phyloP scores from a whole-genome alignment of 2,329 filamentous ascomycete genomes.

The Sclerotinia glacialis region DNA sequence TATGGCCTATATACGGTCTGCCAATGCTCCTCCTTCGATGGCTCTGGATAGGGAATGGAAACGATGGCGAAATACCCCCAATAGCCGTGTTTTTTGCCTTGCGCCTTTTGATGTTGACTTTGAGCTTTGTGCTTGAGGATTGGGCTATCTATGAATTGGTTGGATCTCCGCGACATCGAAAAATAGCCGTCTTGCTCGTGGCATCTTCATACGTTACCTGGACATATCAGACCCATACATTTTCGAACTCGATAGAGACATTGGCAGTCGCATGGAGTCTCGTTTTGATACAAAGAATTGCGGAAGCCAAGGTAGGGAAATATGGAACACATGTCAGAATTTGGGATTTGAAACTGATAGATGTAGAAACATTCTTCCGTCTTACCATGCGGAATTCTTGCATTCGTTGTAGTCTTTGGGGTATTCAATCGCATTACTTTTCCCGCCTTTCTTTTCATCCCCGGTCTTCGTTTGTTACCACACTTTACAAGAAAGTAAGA shows the following conservation, averaged over 20 bases:
- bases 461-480: constrained; percentile 77
- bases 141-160: constrained; percentile 95
- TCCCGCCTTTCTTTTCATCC: constrained; percentile 85
- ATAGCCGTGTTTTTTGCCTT: constrained; percentile 85
- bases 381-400: constrained; percentile 73
- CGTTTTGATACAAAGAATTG: constrained; percentile 84
- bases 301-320: constrained; percentile 65
- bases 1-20: constrained; percentile 93
- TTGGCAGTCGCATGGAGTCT: constrained; percentile 89
- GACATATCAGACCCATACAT: constrained; percentile 98
- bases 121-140: constrained; percentile 96
- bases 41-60: constrained; percentile 83
- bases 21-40: constrained; percentile 91
- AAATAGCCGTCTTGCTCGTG: constrained; percentile 75
- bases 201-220: constrained; percentile 98
- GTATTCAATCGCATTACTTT: constrained; percentile 97
- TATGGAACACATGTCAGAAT: background rate
- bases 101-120: constrained; percentile 84
- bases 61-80: constrained; percentile 75
- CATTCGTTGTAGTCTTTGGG: constrained; percentile 78
- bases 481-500: constrained; percentile 78
- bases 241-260: constrained; percentile 96
- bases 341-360: constrained; percentile 25
- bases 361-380: constrained; percentile 69
- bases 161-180: constrained; percentile 66